phyloP scores from a whole-genome alignment of 176 grass and related monocot species.

The Carex cristatella region DNA sequence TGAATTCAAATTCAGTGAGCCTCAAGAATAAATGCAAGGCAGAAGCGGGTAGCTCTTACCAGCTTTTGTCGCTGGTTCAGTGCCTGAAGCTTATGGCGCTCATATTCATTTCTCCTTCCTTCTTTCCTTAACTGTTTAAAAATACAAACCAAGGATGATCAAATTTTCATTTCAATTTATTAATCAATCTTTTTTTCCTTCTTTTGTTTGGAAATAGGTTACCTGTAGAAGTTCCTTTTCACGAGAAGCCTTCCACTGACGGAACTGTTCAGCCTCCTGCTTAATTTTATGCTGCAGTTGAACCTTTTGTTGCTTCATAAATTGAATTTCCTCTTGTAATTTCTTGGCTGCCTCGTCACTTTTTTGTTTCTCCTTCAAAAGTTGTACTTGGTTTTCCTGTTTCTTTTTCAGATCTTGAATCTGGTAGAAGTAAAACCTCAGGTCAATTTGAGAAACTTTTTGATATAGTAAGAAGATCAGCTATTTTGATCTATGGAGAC shows the following conservation, averaged over 20 bases:
- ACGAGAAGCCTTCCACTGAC: constrained; percentile 89
- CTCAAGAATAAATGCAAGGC: background rate
- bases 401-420: constrained; percentile 97
- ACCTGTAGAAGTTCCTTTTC: constrained; percentile 99
- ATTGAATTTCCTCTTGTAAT: constrained; percentile 97
- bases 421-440: constrained; percentile 33
- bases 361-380: constrained; percentile 96
- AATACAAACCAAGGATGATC: background rate
- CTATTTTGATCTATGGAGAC: background rate
- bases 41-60: constrained; percentile 35
- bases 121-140: constrained; percentile 70
- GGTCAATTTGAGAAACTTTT: background rate
- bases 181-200: background rate
- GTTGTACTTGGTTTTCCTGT: constrained; percentile 92
- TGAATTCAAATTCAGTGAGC: constrained; percentile 4
- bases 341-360: constrained; percentile 98
- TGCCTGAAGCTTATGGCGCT: constrained; percentile 93
- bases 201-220: constrained; percentile 16
- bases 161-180: background rate
- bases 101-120: constrained; percentile 94
- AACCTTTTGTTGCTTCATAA: constrained; percentile 96
- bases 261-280: constrained; percentile 95
- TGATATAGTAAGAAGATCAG: constrained; percentile 1
- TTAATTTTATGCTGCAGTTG: constrained; percentile 98
- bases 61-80: constrained; percentile 94